phyloP scores from a whole-genome alignment of 2,329 filamentous ascomycete species.

The Arthrobotrys entomopaga region DNA sequence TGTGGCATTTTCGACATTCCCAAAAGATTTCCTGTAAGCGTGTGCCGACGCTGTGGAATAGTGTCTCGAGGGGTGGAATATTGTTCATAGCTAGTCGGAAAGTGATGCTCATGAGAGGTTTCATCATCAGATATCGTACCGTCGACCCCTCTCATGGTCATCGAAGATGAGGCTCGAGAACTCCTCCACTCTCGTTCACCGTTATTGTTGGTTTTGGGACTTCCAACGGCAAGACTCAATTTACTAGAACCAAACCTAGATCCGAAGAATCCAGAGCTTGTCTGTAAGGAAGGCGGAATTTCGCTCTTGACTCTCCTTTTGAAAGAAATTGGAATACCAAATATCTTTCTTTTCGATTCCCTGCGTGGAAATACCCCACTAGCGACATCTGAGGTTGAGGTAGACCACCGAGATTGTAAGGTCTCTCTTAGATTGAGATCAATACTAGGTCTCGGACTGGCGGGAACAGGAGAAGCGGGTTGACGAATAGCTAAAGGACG shows the following conservation, averaged over 20 bases:
- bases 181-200: slow-evolving; percentile 30
- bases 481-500: slow-evolving; percentile 21
- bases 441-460: slow-evolving; percentile 1
- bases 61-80: neutral
- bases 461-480: neutral
- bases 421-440: slow-evolving; percentile 22
- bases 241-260: slow-evolving; percentile 26
- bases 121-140: slow-evolving; percentile 36
- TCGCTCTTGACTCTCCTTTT: slow-evolving; percentile 42
- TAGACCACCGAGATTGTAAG: slow-evolving; percentile 43
- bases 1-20: neutral
- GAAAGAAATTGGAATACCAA: slow-evolving; percentile 36
- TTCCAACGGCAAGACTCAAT: slow-evolving; percentile 14
- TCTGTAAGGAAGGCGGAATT: slow-evolving; percentile 19
- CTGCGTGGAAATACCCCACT: slow-evolving; percentile 23
- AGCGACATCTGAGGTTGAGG: slow-evolving; percentile 39
- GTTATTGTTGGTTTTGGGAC: slow-evolving; percentile 5
- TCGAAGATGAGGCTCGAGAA: slow-evolving; percentile 39
- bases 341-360: slow-evolving; percentile 40
- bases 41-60: slow-evolving; percentile 35
- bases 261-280: slow-evolving; percentile 47
- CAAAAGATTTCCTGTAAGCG: slow-evolving; percentile 31
- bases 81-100: neutral
- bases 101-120: neutral
- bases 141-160: slow-evolving; percentile 24